A percentile compares a stretch with the other conserved stretches of the same genome.
Conservation (phyloP, 2,329 filamentous ascomycete species). For the Penicillium sp. region DNA sequence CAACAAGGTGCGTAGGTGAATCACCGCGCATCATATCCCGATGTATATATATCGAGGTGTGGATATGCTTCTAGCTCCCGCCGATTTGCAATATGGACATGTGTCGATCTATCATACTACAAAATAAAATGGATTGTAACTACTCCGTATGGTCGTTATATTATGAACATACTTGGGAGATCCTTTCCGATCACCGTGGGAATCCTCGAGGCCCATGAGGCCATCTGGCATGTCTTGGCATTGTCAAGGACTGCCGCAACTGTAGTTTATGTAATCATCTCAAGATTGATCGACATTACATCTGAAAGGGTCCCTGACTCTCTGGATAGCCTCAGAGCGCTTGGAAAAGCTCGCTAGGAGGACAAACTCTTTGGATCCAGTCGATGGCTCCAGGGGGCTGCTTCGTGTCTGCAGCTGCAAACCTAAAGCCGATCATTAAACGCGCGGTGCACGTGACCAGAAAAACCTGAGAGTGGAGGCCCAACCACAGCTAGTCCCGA, state of each 20-base stretch:
- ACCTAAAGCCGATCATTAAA: conserved; percentile 8
- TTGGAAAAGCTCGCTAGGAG: neutral
- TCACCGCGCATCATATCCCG: neutral
- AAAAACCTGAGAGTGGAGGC: conserved; percentile 35
- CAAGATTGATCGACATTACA: neutral
- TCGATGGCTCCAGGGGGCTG: neutral
- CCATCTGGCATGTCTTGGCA: conserved; percentile 48
- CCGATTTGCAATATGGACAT: conserved; percentile 19
- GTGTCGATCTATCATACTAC: neutral
- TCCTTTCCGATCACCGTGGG: conserved; percentile 24
- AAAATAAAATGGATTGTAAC: too few relatives aligned
- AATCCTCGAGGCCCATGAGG: conserved; percentile 30
- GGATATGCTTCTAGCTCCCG: conserved; percentile 24
- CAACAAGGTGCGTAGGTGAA: neutral
- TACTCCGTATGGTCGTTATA: neutral
- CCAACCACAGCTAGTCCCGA: conserved; percentile 40
- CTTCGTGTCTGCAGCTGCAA: conserved; percentile 11
- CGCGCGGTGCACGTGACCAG: conserved; percentile 30
- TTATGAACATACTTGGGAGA: conserved; percentile 21
- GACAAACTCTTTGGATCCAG: neutral
- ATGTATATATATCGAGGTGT: conserved; percentile 9
- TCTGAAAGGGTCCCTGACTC: neutral
- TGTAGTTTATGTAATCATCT: neutral
- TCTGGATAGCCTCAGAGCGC: neutral
- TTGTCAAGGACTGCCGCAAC: conserved; percentile 9